Conservation (phyloP, 495 filamentous ascomycete genomes). For the Trichoderma orchidacearum region DNA sequence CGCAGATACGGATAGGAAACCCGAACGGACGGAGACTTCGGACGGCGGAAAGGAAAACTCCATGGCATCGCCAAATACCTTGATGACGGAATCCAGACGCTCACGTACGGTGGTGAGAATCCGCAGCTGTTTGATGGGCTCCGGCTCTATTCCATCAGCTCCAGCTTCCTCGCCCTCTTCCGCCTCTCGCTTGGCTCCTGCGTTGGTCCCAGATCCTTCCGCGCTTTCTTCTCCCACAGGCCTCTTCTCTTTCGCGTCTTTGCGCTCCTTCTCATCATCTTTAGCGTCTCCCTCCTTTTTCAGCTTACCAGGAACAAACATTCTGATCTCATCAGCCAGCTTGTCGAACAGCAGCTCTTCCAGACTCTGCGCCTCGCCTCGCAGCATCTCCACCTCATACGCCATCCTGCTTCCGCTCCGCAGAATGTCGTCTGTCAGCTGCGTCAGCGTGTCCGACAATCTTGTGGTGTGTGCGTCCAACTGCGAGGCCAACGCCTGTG, state of each 20-base stretch:
- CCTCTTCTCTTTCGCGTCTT: constrained; percentile 3
- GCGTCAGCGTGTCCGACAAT: constrained; percentile 69
- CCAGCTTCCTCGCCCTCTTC: constrained; percentile 3
- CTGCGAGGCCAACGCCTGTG: constrained; percentile 72
- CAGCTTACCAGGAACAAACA: constrained; percentile 48
- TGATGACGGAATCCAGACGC: constrained; percentile 72
- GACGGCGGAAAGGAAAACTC: constrained; percentile 82
- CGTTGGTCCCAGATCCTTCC: not conserved
- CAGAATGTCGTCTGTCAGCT: constrained; percentile 88
- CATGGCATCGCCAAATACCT: constrained; percentile 86
- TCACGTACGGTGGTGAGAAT: constrained; percentile 71
- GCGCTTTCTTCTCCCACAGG: not conserved
- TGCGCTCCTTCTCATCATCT: not conserved
- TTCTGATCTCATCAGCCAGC: constrained; percentile 51
- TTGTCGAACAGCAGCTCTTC: constrained; percentile 63
- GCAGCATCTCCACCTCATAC: constrained; percentile 88
- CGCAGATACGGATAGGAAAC: constrained; percentile 69
- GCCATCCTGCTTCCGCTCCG: constrained; percentile 72
- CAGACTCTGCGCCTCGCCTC: constrained; percentile 68
- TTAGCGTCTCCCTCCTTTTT: constrained; percentile 6
- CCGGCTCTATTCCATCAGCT: constrained; percentile 35
- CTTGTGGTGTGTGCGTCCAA: constrained; percentile 78
- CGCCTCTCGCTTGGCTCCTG: not conserved
- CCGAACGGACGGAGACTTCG: constrained; percentile 55
- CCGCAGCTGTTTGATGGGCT: constrained; percentile 59